These are phyloP conservation scores for Houttuynia cordata DNA, from an alignment of 164 flowering plant species.

Conservation along the genomic window DNA sequence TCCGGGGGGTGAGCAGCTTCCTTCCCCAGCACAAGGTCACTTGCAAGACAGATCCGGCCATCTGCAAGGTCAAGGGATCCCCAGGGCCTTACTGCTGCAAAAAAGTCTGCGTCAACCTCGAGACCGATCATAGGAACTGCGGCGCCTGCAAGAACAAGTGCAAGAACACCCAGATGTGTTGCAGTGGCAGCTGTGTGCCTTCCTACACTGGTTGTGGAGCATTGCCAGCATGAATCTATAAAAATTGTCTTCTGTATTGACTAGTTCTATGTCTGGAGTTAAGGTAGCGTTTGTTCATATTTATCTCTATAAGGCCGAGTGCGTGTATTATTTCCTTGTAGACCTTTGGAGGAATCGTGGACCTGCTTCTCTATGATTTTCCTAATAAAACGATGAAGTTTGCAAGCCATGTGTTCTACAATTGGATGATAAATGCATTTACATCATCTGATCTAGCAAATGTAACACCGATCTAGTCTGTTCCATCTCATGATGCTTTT, in stretches of 20 bases:
- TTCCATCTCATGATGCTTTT: too few species aligned
- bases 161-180: slow-evolving; percentile 1
- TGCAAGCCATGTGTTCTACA: too few species aligned
- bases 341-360: too few species aligned
- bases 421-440: too few species aligned
- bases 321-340: too few species aligned
- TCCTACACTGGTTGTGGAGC: not conserved
- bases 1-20: not conserved
- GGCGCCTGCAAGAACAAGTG: slow-evolving; percentile 1
- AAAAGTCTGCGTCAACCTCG: not conserved
- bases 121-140: not conserved
- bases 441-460: too few species aligned
- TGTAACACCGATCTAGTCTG: too few species aligned
- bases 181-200: not conserved
- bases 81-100: slow-evolving; percentile 2
- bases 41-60: not conserved
- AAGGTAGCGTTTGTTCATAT: not conserved
- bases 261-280: not conserved
- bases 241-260: not conserved
- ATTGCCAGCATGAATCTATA: not conserved
- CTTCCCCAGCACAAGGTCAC: not conserved
- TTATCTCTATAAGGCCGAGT: too few species aligned
- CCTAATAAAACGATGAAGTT: too few species aligned
- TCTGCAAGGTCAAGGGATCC: not conserved
- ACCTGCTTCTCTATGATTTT: too few species aligned